Base-by-base conservation (phyloP, 1,284 basidiomycete species). In the Leccinum pseudoinsigne region DNA sequence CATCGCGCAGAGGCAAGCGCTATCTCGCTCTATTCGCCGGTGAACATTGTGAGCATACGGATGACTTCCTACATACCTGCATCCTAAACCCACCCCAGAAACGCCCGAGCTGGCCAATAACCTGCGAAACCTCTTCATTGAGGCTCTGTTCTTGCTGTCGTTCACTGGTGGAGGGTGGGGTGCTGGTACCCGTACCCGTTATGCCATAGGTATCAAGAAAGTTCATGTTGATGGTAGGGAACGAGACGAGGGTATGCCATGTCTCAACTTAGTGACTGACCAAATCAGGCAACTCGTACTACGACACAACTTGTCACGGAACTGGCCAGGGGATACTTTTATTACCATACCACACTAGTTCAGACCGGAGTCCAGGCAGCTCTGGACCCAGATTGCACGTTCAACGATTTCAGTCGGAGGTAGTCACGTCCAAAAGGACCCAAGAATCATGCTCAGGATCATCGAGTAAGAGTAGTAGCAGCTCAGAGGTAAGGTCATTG, bases 21-120 rank as follows among this genome's bases (percentile, higher is more conserved):
- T 38, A 77, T 83, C 74, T 92, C 90, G 70, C 92, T 91, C 94
- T 95, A 66, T 53, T 53, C 64, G 5, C 10, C 64, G 58, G 23
- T 57, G 42, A 55, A 31, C 60, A 61, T 47, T 31, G 34, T 55
- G 53, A 45, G 47, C 28, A 55, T 26, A 53, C 60, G 42, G 45
- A 31, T 50, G 56, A 53, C n/a, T 42, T 56, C 21, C 12, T 61
- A 69, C 87, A 69, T 68, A 89, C 94, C 87, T 94, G 92, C 75
- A 90, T 92, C 79, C 87, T 86, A 71, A 95, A 90, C 16, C 92
- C 90, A 56, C 94, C 93, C 94, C 94, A 97, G 74, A 94, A 89
- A 62, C 86, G 82, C 45, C 88, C 89, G n/a, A 95, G 79, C 69
- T 91, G 88, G 21, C 90, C 91, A 58, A 95, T 86, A 23, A 95